Base-by-base conservation (phyloP, 176 grass and related monocot species). In the Triticum timopheevii region DNA sequence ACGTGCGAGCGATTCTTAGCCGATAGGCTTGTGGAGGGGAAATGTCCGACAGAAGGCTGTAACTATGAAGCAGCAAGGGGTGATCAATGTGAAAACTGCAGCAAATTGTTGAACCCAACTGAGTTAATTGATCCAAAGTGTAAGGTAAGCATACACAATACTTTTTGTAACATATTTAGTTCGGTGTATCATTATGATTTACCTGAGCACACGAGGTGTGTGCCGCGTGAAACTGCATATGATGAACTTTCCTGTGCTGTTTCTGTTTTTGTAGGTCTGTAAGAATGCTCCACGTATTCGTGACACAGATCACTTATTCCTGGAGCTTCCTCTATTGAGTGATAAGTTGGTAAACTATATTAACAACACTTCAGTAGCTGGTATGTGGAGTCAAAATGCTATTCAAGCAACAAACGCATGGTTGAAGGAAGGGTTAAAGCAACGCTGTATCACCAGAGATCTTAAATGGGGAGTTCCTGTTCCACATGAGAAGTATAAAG, bases 401-500 rank as follows among this genome's bases (percentile, higher is more conserved):
- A 91, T 96, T 86, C 94, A 96, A 88, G 92, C 97, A 83, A 99
- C 97, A 83, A 90, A 99, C 24, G 97, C 97, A 67, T 99, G 97
- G 97, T 90, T 99, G 73, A 96, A 96, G 84, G 97, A 99, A 93
- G 97, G 97, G 74, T 76, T 99, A 71, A 99, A 93, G 85, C 77
- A 85, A 28, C 92, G 94, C 50, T 99, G 97, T 82, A 99, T 99
- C 78, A 99, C 94, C 69, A 92, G 97, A 91, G 97, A 96, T 93
- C 94, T 99, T 73, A 99, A 96, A 88, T 99, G 97, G 97, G 97
- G 94, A 47, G 97, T 99, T 86, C 87, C 92, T 87, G 97, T 99
- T 69, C 97, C 97, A 40, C 94, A 94, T 23, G 92, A 99, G 82
- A 96, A 96, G 78, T 99, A 93, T 68, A 99, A 94, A 85, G 94